These are phyloP conservation scores for Ettlia oleoabundans DNA, from an alignment of 139 green algal species.

Conservation along the genomic window DNA sequence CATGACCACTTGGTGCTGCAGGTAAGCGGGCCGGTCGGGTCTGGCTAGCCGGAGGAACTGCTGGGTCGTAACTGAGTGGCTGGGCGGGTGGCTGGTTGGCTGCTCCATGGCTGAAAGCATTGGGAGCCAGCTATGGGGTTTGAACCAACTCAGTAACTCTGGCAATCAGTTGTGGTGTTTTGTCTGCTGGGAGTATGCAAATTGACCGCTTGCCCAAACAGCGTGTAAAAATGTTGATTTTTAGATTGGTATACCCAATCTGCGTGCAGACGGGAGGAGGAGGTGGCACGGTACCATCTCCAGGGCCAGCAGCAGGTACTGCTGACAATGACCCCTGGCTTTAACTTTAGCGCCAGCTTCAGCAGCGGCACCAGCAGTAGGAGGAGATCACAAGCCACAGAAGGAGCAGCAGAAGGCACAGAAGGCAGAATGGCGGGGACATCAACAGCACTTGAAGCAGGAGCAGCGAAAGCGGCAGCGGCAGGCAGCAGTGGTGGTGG, in stretches of 20 bases:
- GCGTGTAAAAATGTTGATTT: too few relatives aligned
- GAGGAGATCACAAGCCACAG: too few relatives aligned
- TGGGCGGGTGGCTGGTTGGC: not conserved
- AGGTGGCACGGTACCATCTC: not conserved
- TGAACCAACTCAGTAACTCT: too few relatives aligned
- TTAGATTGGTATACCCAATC: too few relatives aligned
- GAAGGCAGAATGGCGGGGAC: not conserved
- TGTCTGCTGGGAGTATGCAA: too few relatives aligned
- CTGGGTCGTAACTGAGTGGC: not conserved
- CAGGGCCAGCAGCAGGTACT: not conserved
- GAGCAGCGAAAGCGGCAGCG: too few relatives aligned
- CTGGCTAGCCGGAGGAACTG: not conserved
- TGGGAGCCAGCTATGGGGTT: too few relatives aligned
- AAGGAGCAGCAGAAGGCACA: not conserved
- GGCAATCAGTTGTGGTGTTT: too few relatives aligned
- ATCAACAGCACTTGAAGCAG: too few relatives aligned
- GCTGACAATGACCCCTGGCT: not conserved
- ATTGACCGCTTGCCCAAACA: too few relatives aligned
- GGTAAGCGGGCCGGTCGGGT: not conserved
- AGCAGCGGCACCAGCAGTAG: not conserved
- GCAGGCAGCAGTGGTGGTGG: too few relatives aligned
- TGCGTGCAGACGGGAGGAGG: not conserved
- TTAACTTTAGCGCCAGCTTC: not conserved
- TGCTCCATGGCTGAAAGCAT: too few relatives aligned
- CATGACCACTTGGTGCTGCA: not conserved